phyloP scores from a whole-genome alignment of 768 basidiomycete species.

The Suillus plorans region DNA sequence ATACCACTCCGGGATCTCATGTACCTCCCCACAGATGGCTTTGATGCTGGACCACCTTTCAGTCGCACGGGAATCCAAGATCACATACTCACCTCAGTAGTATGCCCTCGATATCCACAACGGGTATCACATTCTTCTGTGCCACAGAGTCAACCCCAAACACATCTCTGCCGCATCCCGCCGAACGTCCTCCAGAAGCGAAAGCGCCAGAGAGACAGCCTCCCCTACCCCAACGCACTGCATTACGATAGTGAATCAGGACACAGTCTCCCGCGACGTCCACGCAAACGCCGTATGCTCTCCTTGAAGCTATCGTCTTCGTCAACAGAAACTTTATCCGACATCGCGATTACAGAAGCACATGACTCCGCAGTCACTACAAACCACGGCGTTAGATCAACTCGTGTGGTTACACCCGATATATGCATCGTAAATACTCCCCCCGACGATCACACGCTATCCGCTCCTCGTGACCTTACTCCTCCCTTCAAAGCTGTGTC shows the following conservation, averaged over 20 bases:
- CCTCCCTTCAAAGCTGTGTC: neutral
- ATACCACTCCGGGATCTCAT: neutral
- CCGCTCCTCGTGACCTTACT: no score
- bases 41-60: neutral
- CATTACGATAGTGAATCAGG: conserved; percentile 13
- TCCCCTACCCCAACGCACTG: conserved; percentile 26
- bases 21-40: neutral
- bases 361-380: neutral
- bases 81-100: no score
- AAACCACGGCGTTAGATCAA: no score
- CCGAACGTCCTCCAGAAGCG: conserved; percentile 23
- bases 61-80: neutral
- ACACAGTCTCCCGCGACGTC: conserved; percentile 29
- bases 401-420: neutral
- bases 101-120: neutral
- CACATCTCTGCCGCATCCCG: conserved; percentile 15
- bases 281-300: conserved; percentile 27
- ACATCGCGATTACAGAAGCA: neutral
- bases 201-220: conserved; percentile 28
- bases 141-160: neutral
- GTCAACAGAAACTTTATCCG: neutral
- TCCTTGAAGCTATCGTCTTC: conserved; percentile 23
- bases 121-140: neutral
- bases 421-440: neutral
- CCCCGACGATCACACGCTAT: neutral